These are phyloP conservation scores for Pezicula neosporulosa DNA, from an alignment of 2,329 filamentous ascomycete genomes.

Conservation along the genomic window DNA sequence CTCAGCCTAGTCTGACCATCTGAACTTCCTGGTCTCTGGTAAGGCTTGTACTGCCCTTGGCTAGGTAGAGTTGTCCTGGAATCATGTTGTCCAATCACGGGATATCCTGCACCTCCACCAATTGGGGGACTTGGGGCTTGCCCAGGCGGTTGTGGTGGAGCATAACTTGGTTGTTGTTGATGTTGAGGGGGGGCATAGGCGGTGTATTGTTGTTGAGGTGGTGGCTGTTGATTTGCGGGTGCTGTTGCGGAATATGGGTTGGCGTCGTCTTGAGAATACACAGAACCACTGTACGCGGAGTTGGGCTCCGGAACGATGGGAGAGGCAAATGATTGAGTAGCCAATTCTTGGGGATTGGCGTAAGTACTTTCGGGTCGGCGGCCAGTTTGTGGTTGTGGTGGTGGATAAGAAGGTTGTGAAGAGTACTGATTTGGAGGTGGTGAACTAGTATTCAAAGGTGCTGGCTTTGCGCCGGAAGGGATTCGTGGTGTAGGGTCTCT, in stretches of 20 bases:
- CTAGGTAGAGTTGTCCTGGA: constrained; percentile 48
- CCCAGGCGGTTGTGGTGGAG: constrained; percentile 27
- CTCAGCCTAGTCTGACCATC: constrained; percentile 12
- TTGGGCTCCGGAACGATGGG: constrained; percentile 51
- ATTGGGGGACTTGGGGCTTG: constrained; percentile 20
- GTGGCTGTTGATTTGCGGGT: constrained; percentile 15
- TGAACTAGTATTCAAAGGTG: constrained; percentile 48
- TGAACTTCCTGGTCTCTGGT: constrained; percentile 30
- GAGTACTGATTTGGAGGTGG: constrained; percentile 46
- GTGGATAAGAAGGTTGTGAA: constrained; percentile 28
- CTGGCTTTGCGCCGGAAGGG: constrained; percentile 41
- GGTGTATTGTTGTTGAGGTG: constrained; percentile 25
- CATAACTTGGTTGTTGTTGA: constrained; percentile 17
- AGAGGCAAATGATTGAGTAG: constrained; percentile 74
- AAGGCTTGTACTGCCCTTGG: constrained; percentile 58
- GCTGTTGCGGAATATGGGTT: constrained; percentile 18
- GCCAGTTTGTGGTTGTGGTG: constrained; percentile 37
- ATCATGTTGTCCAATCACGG: constrained; percentile 38
- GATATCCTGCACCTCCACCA: constrained; percentile 18
- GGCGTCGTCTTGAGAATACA: constrained; percentile 24
- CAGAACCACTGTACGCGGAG: constrained; percentile 26
- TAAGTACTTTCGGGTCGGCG: constrained; percentile 66
- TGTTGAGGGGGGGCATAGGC: constrained; percentile 21
- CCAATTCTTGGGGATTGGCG: constrained; percentile 72
- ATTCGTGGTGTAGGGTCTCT: constrained; percentile 48